Evolutionary conservation across 257 asterid genomes (phyloP), one percentile per base, ranked within the genome.

Genomic region (Cynanchum wilfordii): DNA sequence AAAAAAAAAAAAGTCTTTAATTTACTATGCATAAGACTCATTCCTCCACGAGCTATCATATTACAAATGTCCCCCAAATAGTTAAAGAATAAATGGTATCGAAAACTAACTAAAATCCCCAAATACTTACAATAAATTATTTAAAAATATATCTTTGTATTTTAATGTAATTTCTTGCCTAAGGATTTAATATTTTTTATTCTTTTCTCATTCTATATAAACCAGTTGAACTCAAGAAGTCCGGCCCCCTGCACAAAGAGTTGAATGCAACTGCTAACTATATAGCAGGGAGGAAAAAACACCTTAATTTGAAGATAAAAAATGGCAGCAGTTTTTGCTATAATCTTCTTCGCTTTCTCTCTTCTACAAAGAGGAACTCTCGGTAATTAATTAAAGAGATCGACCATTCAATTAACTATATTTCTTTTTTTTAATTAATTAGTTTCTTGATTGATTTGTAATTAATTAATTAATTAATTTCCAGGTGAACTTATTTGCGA

Each of bases 401-500:
- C 10, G 10, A 40, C 16, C 15, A 25, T 59, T 29, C 66, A 27
- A 29, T 1, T 17, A 9, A 47, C 11, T 47, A 10, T 11, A 47
- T 47, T 12, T 17, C 7, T 62, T 0, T 60, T 60, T 30, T 33
- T 4, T 5, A 10, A 33, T 63, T 19, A 6, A 30, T 17, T 9
- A 0, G 1, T 27, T 33, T 58, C 42, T 36, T 36, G 7, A 64
- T 64, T 63, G 2, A 15, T 7, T 22, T 55, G 3, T 15, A 22
- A 19, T n/a, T n/a, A n/a, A n/a, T n/a, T n/a, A n/a, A n/a, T n/a
- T n/a, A 25, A 1, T 7, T 20, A 7, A 19, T 13, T 36, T 36
- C 3, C 40, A 36, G 96, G 86, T 27, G 89, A 78, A 68, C 78
- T 90, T 13, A 63, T 82, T n/a, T 90, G 96, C 40, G 96, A 88